Evolutionary conservation across 495 filamentous ascomycete genomes (phyloP).

Genomic region (Glutinoglossum americanum): DNA sequence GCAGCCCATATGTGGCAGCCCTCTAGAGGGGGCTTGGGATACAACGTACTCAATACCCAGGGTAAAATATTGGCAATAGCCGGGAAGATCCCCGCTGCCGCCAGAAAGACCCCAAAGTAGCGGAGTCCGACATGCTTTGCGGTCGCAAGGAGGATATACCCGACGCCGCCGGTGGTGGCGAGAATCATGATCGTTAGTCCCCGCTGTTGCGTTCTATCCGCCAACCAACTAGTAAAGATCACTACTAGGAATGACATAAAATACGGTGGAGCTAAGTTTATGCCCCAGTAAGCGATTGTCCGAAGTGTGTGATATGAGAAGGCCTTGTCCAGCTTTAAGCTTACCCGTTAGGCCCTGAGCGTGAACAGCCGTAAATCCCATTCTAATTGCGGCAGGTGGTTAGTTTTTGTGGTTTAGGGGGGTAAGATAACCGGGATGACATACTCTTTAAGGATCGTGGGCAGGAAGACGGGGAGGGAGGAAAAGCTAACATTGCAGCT

Average conservation of each 20-base stretch:
- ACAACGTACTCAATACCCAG: slow-evolving; percentile 15
- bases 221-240: slow-evolving; percentile 43
- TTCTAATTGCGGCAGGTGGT: slow-evolving; percentile 11
- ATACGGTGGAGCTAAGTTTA: slow-evolving; percentile 41
- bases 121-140: slow-evolving; percentile 21
- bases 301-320: too few species aligned
- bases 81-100: slow-evolving; percentile 35
- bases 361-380: slow-evolving; percentile 52
- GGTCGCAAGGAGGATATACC: slow-evolving; percentile 31
- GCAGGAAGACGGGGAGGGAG: slow-evolving; percentile 72
- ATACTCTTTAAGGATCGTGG: slow-evolving; percentile 45
- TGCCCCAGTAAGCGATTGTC: neutral
- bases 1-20: too few species aligned
- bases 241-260: slow-evolving; percentile 53
- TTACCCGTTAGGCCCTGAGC: slow-evolving; percentile 45
- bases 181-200: slow-evolving; percentile 41
- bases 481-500: slow-evolving; percentile 49
- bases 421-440: neutral
- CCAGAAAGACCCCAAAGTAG: slow-evolving; percentile 28
- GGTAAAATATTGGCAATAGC: slow-evolving; percentile 38
- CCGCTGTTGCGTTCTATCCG: slow-evolving; percentile 51
- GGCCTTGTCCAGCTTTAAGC: too few species aligned
- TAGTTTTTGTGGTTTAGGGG: neutral
- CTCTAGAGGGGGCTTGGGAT: too few species aligned
- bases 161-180: slow-evolving; percentile 40